A percentile compares a stretch with the other conserved stretches of the same genome.
Evolutionary conservation across 345 rosid genomes (phyloP).

Genomic region (Rhodomyrtus tomentosa): DNA sequence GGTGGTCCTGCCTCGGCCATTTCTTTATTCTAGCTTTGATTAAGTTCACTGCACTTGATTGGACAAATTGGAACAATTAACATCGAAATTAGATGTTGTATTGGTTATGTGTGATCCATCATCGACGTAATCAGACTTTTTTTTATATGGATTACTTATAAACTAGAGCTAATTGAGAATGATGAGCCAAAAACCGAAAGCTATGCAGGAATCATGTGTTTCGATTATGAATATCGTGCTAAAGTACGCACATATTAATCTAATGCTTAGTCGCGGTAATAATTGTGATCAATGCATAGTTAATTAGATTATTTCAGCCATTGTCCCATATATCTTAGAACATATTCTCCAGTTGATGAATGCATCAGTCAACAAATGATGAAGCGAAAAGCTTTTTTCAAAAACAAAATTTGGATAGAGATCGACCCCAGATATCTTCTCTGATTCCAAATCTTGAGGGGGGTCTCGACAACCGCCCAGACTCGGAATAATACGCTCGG

Average conservation of each 20-base stretch:
- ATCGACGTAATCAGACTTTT: constrained; percentile 12
- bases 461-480: constrained; percentile 19
- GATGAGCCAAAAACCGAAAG: constrained; percentile 35
- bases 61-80: constrained; percentile 11
- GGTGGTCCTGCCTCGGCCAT: constrained; percentile 22
- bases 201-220: constrained; percentile 34
- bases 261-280: background rate
- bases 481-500: constrained; percentile 18
- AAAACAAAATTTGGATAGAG: background rate
- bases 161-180: background rate
- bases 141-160: background rate
- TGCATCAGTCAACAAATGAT: background rate
- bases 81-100: background rate
- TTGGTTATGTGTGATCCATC: constrained; percentile 8
- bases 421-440: background rate
- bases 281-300: background rate
- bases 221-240: constrained; percentile 4
- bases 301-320: background rate
- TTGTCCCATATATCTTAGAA: background rate
- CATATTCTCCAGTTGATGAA: background rate
- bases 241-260: background rate
- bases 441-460: constrained; percentile 22
- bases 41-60: background rate
- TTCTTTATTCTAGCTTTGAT: background rate
- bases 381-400: background rate